Evolutionary conservation across 2,329 filamentous ascomycete genomes (phyloP), one percentile per base, ranked within the genome.

Genomic region (Coleophoma cylindrospora): DNA sequence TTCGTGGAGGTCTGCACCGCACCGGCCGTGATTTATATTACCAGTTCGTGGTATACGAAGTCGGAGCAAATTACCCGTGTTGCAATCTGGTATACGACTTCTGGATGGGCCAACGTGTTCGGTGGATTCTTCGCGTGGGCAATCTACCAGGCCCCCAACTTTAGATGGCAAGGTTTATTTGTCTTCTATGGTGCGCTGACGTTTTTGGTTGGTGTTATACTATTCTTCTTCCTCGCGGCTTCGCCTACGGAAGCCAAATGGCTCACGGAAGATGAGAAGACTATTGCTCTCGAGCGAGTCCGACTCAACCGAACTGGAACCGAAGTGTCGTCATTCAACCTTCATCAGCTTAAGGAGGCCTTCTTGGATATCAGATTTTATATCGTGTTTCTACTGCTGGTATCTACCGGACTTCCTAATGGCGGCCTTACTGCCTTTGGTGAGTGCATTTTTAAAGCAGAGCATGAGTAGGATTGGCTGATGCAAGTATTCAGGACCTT

Each of bases 21-120:
- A 12, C 80, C 82, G 0, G 81, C 86, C 0, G 86, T 86, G 56
- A 78, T 81, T 0, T 70, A 87, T 1, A 73, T 87, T 56, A 86
- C 82, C 1, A 77, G 72, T 6, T 80, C 85, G 66, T 87, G 83
- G 83, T 87, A 86, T 59, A 86, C 84, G 1, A 83, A 82, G 62
- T 73, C 73, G 47, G 83, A 87, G 62, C 83, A 86, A 66, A 79
- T 79, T 3, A 68, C 72, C 1, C 71, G 84, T 2, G 77, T 77
- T 1, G 76, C 74, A 2, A 75, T 86, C 50, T 87, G 84, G 84
- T 86, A 85, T 66, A 75, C 70, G 40, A 84, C 83, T 69, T 83
- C 83, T 51, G 80, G 80, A 9, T 75, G 74, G 45, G 80, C 76
- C 1, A 79, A 80, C 61, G 80, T 84, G 17, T 70, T 84, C 32